phyloP scores from a whole-genome alignment of 1,284 basidiomycete genomes.

The Golubevia sp. region DNA sequence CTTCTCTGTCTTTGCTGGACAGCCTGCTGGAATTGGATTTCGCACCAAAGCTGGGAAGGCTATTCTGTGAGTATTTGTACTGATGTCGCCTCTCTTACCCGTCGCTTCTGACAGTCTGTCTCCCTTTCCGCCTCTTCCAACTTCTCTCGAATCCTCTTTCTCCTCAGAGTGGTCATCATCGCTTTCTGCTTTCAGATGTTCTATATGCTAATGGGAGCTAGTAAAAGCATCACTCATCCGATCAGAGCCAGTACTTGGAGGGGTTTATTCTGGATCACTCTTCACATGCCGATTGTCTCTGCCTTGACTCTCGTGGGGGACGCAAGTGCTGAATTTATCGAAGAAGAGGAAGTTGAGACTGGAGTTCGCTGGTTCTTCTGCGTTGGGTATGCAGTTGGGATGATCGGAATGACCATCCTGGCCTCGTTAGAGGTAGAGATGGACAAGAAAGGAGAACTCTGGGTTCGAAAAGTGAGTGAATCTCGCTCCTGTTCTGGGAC shows the following conservation, averaged over 20 bases:
- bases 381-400: conserved; percentile 29
- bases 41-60: conserved; percentile 28
- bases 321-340: conserved; percentile 31
- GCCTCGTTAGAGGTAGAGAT: conserved; percentile 35
- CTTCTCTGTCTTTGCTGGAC: conserved; percentile 14
- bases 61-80: conserved; percentile 24
- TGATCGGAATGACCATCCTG: conserved; percentile 26
- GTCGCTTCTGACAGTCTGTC: background rate
- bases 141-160: too few relatives aligned
- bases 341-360: conserved; percentile 24
- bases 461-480: conserved; percentile 15
- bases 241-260: background rate
- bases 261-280: conserved; percentile 17
- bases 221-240: background rate
- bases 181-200: background rate
- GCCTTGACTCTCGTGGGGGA: conserved; percentile 46
- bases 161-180: background rate
- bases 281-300: conserved; percentile 36
- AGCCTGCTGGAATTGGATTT: conserved; percentile 34
- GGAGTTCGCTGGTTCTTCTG: conserved; percentile 37
- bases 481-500: too few relatives aligned
- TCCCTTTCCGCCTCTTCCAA: background rate
- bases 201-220: background rate
- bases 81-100: too few relatives aligned
- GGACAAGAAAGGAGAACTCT: conserved; percentile 33